Evolutionary conservation across 345 rosid species (phyloP).

Genomic region (Rhizophora apiculata): DNA sequence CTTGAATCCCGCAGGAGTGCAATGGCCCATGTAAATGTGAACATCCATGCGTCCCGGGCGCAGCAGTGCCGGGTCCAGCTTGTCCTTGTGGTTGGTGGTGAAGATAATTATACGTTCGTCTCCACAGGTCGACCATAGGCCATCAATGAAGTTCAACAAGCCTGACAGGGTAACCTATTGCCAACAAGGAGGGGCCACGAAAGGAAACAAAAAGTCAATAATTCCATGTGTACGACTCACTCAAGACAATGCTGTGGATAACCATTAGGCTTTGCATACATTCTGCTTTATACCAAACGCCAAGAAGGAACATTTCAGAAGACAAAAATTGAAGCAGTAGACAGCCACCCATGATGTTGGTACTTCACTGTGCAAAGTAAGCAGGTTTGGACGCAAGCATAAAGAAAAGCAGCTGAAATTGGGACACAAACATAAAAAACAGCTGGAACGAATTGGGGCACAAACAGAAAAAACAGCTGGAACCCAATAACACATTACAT

Average conservation of each 20-base stretch:
- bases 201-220: background rate
- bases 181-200: background rate
- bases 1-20: slow-evolving; percentile 19
- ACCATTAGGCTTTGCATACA: background rate
- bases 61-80: slow-evolving; percentile 22
- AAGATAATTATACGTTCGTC: slow-evolving; percentile 28
- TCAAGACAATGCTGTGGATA: no score
- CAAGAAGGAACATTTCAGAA: no score
- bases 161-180: slow-evolving; percentile 24
- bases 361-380: no score
- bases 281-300: background rate
- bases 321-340: no score
- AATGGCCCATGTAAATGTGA: slow-evolving; percentile 24
- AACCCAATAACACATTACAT: no score
- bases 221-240: background rate
- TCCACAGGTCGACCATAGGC: slow-evolving; percentile 33
- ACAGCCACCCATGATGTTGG: background rate
- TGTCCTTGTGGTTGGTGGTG: slow-evolving; percentile 26
- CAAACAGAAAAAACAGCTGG: no score
- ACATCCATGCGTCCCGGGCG: slow-evolving; percentile 33
- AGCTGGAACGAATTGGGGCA: no score
- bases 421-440: no score
- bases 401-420: no score
- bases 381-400: no score
- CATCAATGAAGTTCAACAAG: slow-evolving; percentile 29